Conservation (phyloP, 495 filamentous ascomycete species). For the Neurospora hispaniola region DNA sequence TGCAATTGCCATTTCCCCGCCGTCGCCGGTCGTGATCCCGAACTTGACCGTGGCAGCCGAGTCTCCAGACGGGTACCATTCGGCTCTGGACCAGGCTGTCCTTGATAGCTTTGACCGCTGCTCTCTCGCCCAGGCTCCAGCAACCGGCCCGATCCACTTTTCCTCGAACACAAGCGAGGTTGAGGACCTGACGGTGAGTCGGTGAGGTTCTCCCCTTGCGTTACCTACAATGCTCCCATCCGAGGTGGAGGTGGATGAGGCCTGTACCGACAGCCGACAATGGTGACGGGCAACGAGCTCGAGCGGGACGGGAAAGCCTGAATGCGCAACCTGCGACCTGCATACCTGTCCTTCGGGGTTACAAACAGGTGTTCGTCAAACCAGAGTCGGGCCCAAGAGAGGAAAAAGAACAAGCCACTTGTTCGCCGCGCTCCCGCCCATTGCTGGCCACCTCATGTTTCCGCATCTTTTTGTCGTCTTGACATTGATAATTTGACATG, state of each 20-base stretch:
- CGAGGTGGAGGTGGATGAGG: neutral
- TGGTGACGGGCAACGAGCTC: neutral
- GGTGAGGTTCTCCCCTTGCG: neutral
- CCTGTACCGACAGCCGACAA: neutral
- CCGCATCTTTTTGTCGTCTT: neutral
- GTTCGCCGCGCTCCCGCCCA: neutral
- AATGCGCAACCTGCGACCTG: neutral
- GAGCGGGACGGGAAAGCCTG: neutral
- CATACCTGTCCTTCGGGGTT: neutral
- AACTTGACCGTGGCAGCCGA: neutral
- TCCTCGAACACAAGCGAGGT: conserved; percentile 7
- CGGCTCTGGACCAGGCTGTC: neutral
- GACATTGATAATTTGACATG: neutral
- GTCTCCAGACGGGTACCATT: neutral
- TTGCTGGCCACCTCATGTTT: neutral
- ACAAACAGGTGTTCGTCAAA: neutral
- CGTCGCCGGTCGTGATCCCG: neutral
- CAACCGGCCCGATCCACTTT: neutral
- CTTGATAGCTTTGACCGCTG: neutral
- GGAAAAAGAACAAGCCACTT: neutral
- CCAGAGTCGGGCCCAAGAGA: neutral
- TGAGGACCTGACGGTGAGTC: neutral
- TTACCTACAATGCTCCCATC: neutral
- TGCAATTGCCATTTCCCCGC: neutral
- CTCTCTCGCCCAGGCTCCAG: neutral